Evolutionary conservation across 352 stramenopile genomes (phyloP).

Genomic region (Aphanomyces cochlioides): DNA sequence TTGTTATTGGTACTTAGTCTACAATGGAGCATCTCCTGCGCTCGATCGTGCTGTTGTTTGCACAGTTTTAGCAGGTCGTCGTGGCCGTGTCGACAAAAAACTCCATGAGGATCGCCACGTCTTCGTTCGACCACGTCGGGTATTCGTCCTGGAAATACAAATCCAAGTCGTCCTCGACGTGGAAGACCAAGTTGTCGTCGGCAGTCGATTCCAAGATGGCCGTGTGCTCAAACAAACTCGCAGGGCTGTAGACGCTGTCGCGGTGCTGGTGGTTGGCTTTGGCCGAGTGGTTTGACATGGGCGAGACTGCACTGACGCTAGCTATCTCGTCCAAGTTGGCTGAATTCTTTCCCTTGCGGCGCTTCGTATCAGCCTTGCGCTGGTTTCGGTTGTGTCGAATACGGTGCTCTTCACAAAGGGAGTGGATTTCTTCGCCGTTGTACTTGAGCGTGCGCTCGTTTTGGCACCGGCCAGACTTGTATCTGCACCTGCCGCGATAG

Average conservation of each 20-base stretch:
- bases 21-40: not conserved
- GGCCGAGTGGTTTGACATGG: not conserved
- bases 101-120: constrained; percentile 20
- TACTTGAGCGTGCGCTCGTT: constrained; percentile 30
- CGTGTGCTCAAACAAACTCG: too few relatives aligned
- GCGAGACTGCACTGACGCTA: not conserved
- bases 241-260: not conserved
- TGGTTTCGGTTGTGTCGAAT: constrained; percentile 27
- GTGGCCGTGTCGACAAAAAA: constrained; percentile 13
- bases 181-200: not conserved
- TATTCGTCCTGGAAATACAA: constrained; percentile 8
- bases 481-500: constrained; percentile 23
- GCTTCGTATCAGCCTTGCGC: constrained; percentile 24
- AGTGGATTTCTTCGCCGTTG: constrained; percentile 25
- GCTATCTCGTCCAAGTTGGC: not conserved
- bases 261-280: not conserved
- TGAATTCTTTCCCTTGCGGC: constrained; percentile 4
- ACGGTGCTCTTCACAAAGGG: constrained; percentile 24
- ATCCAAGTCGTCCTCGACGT: not conserved
- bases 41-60: not conserved
- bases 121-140: constrained; percentile 13
- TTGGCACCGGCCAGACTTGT: constrained; percentile 23
- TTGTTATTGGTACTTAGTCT: constrained; percentile 10
- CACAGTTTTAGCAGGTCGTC: too few relatives aligned
- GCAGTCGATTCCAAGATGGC: not conserved